Base-by-base conservation (phyloP, 2,329 filamentous ascomycete species). In the Penicillium hordei region DNA sequence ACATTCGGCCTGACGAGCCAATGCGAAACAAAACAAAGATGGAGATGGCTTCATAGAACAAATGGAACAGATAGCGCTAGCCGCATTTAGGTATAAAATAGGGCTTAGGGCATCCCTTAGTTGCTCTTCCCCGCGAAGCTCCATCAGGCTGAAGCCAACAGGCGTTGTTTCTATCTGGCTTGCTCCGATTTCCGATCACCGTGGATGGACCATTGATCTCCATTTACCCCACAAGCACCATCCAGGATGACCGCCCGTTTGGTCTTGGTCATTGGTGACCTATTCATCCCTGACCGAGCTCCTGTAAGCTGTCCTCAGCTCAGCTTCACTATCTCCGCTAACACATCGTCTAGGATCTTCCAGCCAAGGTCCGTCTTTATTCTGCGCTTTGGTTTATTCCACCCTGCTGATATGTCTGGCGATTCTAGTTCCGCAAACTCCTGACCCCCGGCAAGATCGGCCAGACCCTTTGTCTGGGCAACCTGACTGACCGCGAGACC, bases 201-300 rank as follows among this genome's bases (percentile, higher is more conserved):
- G 65, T 65, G 67, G 64, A 70, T 71, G 68, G 63, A 61, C 63
- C 60, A 56, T 73, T 72, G 65, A 72, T 38, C 31, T 54, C 31
- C 31, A 40, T 56, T 34, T 57, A 42, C 59, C 44, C 57, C 46
- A 60, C 58, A 46, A 38, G 8, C 39, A 44, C 57, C 57, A 55
- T 65, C 56, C 69, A 72, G 55, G 52, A 89, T 86, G 82, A 91
- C 93, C 81, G 91, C 91, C 64, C 91, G 93, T 78, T 83, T 96
- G 66, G 92, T 96, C 72, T 85, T 96, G 73, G 91, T 94, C 72
- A 91, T 96, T 68, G 91, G 91, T 75, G 92, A 96, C 80, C 86
- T 96, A 54, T 92, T 96, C 80, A 96, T 96, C 78, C 92, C 92
- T 69, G 92, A 96, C 77, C 84, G 92, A 74, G 92, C 91, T 68